phyloP scores from a whole-genome alignment of 164 flowering plant genomes.

The Nelumbo lutea region DNA sequence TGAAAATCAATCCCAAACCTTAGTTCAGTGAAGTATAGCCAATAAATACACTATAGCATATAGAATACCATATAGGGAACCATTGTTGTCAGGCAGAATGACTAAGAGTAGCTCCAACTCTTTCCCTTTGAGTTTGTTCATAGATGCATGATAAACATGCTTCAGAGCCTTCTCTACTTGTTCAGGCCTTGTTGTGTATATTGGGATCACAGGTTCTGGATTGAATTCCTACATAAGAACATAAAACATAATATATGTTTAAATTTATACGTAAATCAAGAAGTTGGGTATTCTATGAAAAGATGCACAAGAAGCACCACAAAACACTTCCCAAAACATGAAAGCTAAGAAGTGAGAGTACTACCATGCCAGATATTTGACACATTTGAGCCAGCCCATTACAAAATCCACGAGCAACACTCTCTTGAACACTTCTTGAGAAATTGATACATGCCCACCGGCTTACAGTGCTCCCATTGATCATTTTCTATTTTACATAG shows the following conservation, averaged over 20 bases:
- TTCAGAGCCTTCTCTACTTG: neutral
- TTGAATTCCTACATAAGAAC: conserved; percentile 52
- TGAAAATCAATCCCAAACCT: conserved; percentile 3
- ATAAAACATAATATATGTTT: neutral
- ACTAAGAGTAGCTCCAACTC: conserved; percentile 7
- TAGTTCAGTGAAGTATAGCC: conserved; percentile 2
- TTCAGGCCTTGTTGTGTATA: neutral
- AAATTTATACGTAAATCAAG: neutral
- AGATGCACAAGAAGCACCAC: neutral
- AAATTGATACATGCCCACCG: conserved; percentile 83
- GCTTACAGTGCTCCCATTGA: conserved; percentile 69
- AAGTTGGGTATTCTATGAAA: neutral
- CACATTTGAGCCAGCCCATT: conserved; percentile 80
- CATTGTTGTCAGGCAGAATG: conserved; percentile 13
- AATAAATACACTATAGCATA: neutral
- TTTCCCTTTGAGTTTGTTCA: conserved; percentile 7
- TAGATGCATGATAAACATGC: neutral
- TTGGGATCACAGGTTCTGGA: conserved; percentile 51
- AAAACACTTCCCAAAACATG: neutral
- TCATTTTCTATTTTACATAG: conserved; percentile 58
- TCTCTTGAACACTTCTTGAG: conserved; percentile 73
- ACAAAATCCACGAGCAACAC: conserved; percentile 75
- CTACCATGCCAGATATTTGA: conserved; percentile 82
- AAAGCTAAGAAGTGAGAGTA: neutral
- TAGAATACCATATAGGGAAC: conserved; percentile 12